Base-by-base conservation (phyloP, 2,329 filamentous ascomycete species). In the Penicillium sp. region DNA sequence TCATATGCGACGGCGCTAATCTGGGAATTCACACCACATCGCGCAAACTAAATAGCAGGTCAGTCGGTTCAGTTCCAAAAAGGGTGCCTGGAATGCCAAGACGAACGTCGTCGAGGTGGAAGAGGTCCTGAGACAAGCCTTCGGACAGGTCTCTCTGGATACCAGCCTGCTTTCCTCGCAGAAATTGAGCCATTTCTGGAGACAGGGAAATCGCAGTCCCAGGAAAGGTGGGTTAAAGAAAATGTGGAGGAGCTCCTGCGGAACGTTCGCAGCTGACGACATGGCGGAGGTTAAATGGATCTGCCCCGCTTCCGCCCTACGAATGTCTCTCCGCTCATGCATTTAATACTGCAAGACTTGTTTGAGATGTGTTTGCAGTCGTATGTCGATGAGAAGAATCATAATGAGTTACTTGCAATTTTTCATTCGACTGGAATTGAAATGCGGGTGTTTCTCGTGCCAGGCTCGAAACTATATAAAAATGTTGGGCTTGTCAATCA, bases 131-230 rank as follows among this genome's bases (percentile, higher is more conserved):
- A 12, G 79, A 73, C 47, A 96, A 79, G 50, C 82, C 84, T 12
- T 81, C 80, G 35, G 89, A 95, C 50, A 98, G 76, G 68, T 96
- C 92, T 66, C 83, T 85, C 61, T 88, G 84, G 54, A 98, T 84
- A 57, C 92, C 92, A 40, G 87, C 79, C 74, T 96, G 92, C 74
- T 94, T 95, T 54, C 85, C 84, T 61, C 92, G 77, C 47, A 98
- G 71, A 61, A 96, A 90, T 55, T 84, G 79, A 38, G 89, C 80
- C 89, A 95, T 95, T 40, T 53, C 52, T 38, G 43, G 35, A 33
- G 17, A 37, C 30, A 27, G 32, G 32, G 32, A 20, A 28, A 25
- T 39, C 32, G 28, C 40, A 44, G 33, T 20, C 30, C 37, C 26
- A 41, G 20, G 23, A 11, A 40, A 38, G 25, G 35, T 35, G 43